phyloP scores from a whole-genome alignment of 2,329 filamentous ascomycete species.

The Talaromyces funiculosus region DNA sequence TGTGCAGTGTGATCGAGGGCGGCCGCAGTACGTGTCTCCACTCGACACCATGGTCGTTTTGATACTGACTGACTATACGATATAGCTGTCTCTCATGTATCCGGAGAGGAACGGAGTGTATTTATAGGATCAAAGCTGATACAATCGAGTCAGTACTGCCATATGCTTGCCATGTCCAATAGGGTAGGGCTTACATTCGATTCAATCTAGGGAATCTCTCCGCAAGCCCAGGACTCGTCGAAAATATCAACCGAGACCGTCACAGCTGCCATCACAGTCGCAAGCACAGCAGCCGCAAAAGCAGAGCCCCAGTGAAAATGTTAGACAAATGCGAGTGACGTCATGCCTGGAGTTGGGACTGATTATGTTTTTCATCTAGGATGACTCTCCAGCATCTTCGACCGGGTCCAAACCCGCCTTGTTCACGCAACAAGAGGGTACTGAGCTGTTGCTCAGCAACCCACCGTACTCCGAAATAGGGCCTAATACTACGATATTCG shows the following conservation, averaged over 20 bases:
- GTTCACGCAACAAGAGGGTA: slow-evolving; percentile 11
- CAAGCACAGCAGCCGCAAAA: not conserved
- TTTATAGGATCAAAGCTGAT: slow-evolving; percentile 14
- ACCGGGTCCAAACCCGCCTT: slow-evolving; percentile 10
- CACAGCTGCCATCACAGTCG: not conserved
- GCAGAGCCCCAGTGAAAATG: slow-evolving; percentile 5
- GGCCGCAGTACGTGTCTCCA: slow-evolving; percentile 11
- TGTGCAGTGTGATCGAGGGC: slow-evolving; percentile 12
- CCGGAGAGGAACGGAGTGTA: slow-evolving; percentile 13
- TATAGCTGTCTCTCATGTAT: slow-evolving; percentile 15
- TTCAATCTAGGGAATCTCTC: slow-evolving; percentile 2
- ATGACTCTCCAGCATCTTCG: slow-evolving; percentile 7
- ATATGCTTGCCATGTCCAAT: not conserved
- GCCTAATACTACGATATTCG: slow-evolving; percentile 10
- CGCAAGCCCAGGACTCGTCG: slow-evolving; percentile 7
- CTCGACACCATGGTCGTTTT: not conserved
- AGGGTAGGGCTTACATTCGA: not conserved
- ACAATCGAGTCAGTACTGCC: not conserved
- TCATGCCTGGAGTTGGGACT: not conserved
- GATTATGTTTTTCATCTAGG: not conserved
- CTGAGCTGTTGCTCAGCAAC: slow-evolving; percentile 14
- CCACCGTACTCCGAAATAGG: slow-evolving; percentile 8
- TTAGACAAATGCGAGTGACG: not conserved
- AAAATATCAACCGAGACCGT: slow-evolving; percentile 7
- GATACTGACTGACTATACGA: not conserved